phyloP scores from a whole-genome alignment of 169 alveolate genomes.

The Cystoisospora suis region DNA sequence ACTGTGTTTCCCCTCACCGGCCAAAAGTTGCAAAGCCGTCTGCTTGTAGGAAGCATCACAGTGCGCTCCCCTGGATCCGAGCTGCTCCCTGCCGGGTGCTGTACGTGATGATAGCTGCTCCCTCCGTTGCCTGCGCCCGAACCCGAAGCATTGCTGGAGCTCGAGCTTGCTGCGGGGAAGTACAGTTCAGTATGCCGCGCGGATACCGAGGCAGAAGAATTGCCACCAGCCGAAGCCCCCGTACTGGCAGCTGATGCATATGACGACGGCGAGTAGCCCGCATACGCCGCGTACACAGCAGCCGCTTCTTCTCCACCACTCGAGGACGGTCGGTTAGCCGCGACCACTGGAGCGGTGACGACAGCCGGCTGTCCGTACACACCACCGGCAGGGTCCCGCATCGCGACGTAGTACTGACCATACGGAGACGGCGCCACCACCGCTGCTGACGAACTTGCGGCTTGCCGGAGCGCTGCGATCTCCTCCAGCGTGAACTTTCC shows the following conservation, averaged over 20 bases:
- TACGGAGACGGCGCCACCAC: neutral
- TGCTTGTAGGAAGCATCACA: constrained; percentile 18
- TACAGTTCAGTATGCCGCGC: neutral
- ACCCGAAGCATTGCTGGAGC: no score
- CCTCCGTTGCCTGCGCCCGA: no score
- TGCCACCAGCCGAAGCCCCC: neutral
- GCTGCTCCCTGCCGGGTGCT: constrained; percentile 12
- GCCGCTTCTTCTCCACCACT: neutral
- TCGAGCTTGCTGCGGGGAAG: constrained; percentile 3
- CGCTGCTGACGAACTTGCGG: neutral
- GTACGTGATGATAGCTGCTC: no score
- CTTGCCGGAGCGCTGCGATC: constrained; percentile 19
- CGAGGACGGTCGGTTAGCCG: no score
- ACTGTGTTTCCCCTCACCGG: neutral
- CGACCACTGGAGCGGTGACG: neutral
- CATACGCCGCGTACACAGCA: neutral
- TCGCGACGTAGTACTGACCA: constrained; percentile 25
- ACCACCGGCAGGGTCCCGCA: constrained; percentile 24
- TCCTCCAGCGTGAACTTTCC: constrained; percentile 7
- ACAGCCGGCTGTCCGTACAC: neutral
- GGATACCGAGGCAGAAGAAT: no score
- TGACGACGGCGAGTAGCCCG: neutral
- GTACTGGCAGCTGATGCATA: neutral
- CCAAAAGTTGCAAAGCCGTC: constrained; percentile 11
- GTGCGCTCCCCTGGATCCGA: neutral